A percentile compares a stretch with the other conserved stretches of the same genome.
Evolutionary conservation across 164 flowering plant species (phyloP).

Genomic region (Tetrastigma voinierianum): DNA sequence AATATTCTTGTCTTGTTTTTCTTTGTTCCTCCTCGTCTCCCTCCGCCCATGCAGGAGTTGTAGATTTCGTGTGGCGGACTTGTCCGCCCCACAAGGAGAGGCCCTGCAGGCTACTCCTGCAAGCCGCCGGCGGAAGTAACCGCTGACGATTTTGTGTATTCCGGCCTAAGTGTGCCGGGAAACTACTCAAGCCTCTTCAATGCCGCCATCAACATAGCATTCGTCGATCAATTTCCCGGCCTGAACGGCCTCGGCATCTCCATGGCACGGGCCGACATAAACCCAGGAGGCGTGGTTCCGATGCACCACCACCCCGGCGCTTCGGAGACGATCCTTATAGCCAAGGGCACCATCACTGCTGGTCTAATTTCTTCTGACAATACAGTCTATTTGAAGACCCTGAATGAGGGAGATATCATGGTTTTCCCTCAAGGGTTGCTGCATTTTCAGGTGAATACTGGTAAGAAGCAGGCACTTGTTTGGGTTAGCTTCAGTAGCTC

Average conservation of each 20-base stretch:
- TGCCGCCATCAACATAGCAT: conserved; percentile 40
- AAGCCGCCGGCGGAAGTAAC: conserved; percentile 28
- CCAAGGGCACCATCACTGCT: conserved; percentile 28
- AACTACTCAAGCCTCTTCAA: conserved; percentile 41
- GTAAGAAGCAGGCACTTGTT: conserved; percentile 15
- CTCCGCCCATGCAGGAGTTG: conserved; percentile 17
- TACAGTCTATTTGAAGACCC: conserved; percentile 22
- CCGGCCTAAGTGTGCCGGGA: conserved; percentile 28
- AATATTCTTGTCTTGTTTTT: conserved; percentile 14
- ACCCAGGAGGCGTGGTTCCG: conserved; percentile 42
- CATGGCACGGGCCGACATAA: conserved; percentile 34
- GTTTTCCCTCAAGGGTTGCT: conserved; percentile 50
- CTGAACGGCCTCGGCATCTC: conserved; percentile 49
- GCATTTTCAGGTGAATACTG: conserved; percentile 43
- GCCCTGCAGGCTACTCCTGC: conserved; percentile 45
- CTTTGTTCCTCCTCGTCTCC: conserved; percentile 9
- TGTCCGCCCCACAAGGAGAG: conserved; percentile 9
- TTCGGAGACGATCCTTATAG: conserved; percentile 29
- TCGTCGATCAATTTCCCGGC: conserved; percentile 35
- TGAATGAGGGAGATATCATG: conserved; percentile 41
- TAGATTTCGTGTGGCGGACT: conserved; percentile 43
- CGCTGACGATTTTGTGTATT: conserved; percentile 31
- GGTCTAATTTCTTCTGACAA: conserved; percentile 42
- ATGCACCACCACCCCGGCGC: conserved; percentile 54
- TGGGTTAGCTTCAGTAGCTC: conserved; percentile 32